Evolutionary conservation across 176 grass and related monocot species (phyloP).

Genomic region (Areca catechu): DNA sequence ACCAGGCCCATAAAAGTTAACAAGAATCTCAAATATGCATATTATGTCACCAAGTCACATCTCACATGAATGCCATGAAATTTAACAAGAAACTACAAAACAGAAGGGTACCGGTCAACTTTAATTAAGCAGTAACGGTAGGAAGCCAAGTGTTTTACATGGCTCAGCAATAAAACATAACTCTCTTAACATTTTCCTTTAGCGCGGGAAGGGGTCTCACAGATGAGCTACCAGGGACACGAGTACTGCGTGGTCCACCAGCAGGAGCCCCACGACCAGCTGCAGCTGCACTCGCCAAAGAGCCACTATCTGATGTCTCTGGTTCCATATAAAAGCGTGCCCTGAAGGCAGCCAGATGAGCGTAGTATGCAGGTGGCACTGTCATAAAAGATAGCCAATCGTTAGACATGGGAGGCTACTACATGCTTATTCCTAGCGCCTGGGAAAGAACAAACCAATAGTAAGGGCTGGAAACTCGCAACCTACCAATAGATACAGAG

Average conservation of each 20-base stretch:
- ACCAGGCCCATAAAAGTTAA: too few relatives aligned
- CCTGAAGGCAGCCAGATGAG: constrained; percentile 10
- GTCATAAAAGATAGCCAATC: not conserved
- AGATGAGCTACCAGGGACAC: not conserved
- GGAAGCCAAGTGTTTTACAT: too few relatives aligned
- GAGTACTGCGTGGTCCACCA: not conserved
- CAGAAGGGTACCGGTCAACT: too few relatives aligned
- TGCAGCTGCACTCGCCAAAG: constrained; percentile 2
- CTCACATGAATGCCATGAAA: too few relatives aligned
- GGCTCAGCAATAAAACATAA: constrained; percentile 18
- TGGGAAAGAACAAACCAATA: too few relatives aligned
- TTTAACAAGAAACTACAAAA: too few relatives aligned
- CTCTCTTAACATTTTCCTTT: constrained; percentile 16
- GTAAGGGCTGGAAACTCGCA: too few relatives aligned
- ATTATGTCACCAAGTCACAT: too few relatives aligned
- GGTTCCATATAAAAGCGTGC: constrained; percentile 21
- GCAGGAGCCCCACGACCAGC: not conserved
- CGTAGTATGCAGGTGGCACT: constrained; percentile 13
- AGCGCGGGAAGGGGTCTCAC: constrained; percentile 4
- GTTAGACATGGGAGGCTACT: too few relatives aligned
- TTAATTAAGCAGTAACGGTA: too few relatives aligned
- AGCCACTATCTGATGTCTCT: constrained; percentile 10
- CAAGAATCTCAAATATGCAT: too few relatives aligned
- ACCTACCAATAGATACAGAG: constrained; percentile 12
- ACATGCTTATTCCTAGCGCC: too few relatives aligned